A percentile compares a stretch with the other conserved stretches of the same genome.
phyloP scores from a whole-genome alignment of 768 basidiomycete genomes.

The Termitomyces sp. region DNA sequence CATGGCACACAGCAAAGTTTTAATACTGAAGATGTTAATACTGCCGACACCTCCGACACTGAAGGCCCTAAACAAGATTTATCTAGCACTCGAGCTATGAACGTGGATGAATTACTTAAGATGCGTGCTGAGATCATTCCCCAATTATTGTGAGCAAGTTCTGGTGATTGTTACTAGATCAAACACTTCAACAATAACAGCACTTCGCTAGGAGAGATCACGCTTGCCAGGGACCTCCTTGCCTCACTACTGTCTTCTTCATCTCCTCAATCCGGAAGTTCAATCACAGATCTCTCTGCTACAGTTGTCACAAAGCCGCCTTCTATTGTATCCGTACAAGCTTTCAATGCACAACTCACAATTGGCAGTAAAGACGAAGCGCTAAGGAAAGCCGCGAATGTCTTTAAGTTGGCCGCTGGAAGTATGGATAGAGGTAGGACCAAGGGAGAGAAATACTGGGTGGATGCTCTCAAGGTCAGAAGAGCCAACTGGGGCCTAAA shows the following conservation, averaged over 20 bases:
- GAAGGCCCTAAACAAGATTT: constrained; percentile 22
- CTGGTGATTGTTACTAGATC: not conserved
- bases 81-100: constrained; percentile 46
- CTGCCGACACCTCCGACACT: constrained; percentile 15
- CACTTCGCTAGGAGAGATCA: constrained; percentile 75
- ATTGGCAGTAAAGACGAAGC: constrained; percentile 81
- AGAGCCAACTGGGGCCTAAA: constrained; percentile 76
- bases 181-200: constrained; percentile 27
- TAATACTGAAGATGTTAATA: constrained; percentile 1
- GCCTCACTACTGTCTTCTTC: constrained; percentile 45
- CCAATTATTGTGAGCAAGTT: constrained; percentile 62
- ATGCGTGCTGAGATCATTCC: constrained; percentile 70
- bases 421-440: constrained; percentile 59
- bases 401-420: constrained; percentile 66
- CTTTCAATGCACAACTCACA: constrained; percentile 65
- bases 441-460: constrained; percentile 73
- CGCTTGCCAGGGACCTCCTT: constrained; percentile 67
- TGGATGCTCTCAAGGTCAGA: constrained; percentile 72
- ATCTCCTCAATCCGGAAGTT: constrained; percentile 7
- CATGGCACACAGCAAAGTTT: constrained; percentile 4
- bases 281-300: constrained; percentile 41
- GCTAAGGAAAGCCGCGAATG: constrained; percentile 62
- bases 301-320: constrained; percentile 62
- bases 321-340: constrained; percentile 59
- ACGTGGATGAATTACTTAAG: constrained; percentile 63